Evolutionary conservation across 1,284 basidiomycete genomes (phyloP), one percentile per base, ranked within the genome.

Genomic region (Leccinum laetum): DNA sequence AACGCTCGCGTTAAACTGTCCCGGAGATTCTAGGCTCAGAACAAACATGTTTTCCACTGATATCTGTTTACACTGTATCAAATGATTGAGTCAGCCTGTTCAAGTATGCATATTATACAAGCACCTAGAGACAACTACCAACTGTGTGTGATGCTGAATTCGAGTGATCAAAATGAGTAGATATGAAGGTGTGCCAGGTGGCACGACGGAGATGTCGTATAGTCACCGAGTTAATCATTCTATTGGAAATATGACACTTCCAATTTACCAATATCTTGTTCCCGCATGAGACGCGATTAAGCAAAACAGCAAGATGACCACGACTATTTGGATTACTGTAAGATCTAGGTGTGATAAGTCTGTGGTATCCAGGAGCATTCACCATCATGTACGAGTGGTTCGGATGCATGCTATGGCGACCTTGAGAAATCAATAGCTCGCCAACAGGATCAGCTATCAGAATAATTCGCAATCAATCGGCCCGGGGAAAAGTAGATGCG

Each of bases 351-450:
- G 93, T 95, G 21, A 83, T 80, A 49, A 95, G 84, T 63, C 85
- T 88, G 72, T 88, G 88, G 74, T 83, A 93, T 24, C 92, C 92
- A 8, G 13, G 37, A 39, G 84, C 89, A 64, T 88, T 78, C 67
- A 32, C 29, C 29, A 32, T 32, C 29, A 32, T 32, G 29, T 32
- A 32, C 29, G 29, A 32, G 29, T 32, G 29, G 29, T 32, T 32
- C 29, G 29, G 29, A 32, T 32, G 29, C 29, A 32, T 32, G 29
- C 29, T 32, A 32, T 32, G 29, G 29, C 29, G 29, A 32, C 29
- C 29, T 32, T 32, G 29, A 32, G 29, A 32, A 32, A 32, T 32
- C 29, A 32, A 32, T 32, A 32, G 29, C 29, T 32, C 29, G 29
- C 29, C 29, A 32, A 32, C 29, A 32, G 29, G 29, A 32, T 32